Evolutionary conservation across 1,139 yeast genomes (phyloP).

Genomic region (Kodamaea sp.): DNA sequence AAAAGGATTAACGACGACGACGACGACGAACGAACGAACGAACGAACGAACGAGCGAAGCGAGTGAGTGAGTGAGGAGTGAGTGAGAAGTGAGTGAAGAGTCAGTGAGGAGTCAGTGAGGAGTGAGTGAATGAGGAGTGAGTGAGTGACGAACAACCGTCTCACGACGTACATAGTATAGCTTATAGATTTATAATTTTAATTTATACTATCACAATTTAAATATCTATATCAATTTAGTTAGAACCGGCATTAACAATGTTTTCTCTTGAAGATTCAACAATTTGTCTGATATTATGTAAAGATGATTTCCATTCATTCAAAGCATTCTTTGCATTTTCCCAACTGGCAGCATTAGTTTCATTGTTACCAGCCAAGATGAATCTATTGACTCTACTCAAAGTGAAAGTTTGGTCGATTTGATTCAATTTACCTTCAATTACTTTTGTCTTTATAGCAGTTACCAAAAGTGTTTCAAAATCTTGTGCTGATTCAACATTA

Average conservation of each 20-base stretch:
- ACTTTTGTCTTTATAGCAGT: constrained; percentile 45
- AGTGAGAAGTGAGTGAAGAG: no score
- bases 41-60: no score
- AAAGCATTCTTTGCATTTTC: constrained; percentile 34
- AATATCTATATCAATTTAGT: constrained; percentile 4
- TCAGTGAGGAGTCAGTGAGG: no score
- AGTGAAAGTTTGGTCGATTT: constrained; percentile 40
- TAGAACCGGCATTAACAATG: constrained; percentile 30
- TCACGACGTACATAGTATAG: background rate
- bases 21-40: no score
- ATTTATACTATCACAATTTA: constrained; percentile 2
- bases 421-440: constrained; percentile 47
- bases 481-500: constrained; percentile 27
- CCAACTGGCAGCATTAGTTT: constrained; percentile 36
- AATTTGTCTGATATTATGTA: constrained; percentile 40
- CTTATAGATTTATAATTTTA: background rate
- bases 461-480: constrained; percentile 41
- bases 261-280: constrained; percentile 45
- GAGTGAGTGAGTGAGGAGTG: no score
- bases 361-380: constrained; percentile 36
- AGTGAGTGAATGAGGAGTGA: no score
- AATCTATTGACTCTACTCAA: constrained; percentile 44
- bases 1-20: constrained; percentile 33
- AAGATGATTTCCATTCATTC: constrained; percentile 39
- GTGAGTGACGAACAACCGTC: no score